Percentiles rank a stretch among this genome's conserved stretches.
phyloP scores from a whole-genome alignment of 352 stramenopile genomes.

The Globisporangium paroecandrum region DNA sequence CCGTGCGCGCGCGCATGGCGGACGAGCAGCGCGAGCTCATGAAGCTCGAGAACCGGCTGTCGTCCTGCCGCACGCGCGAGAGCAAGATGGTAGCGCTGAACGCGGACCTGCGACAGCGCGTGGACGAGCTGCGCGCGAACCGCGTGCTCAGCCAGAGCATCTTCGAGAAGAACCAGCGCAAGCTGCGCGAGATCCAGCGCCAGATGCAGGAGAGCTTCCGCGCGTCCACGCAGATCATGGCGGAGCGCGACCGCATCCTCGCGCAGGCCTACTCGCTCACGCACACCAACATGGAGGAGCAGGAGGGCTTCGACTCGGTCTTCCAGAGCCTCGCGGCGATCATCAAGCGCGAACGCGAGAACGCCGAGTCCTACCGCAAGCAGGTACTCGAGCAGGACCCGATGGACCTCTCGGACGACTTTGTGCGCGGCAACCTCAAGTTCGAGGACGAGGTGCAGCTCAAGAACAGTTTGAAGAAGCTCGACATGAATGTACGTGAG shows the following conservation, averaged over 20 bases:
- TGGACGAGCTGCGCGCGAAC: slow-evolving; percentile 62
- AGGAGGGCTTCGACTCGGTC: slow-evolving; percentile 72
- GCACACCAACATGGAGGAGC: slow-evolving; percentile 68
- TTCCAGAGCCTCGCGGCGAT: slow-evolving; percentile 67
- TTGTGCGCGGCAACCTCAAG: slow-evolving; percentile 69
- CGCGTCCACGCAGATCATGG: slow-evolving; percentile 62
- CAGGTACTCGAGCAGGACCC: slow-evolving; percentile 74
- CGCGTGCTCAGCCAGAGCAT: slow-evolving; percentile 66
- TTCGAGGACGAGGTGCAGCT: slow-evolving; percentile 75
- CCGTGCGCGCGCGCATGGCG: slow-evolving; percentile 62
- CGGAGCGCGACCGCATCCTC: slow-evolving; percentile 67
- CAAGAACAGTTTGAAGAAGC: slow-evolving; percentile 57
- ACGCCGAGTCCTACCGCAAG: slow-evolving; percentile 72
- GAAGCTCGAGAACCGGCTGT: slow-evolving; percentile 78
- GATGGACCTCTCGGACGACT: slow-evolving; percentile 62
- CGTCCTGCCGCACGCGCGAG: slow-evolving; percentile 65
- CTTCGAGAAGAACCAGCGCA: slow-evolving; percentile 80
- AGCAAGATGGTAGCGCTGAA: slow-evolving; percentile 73
- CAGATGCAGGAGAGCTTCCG: slow-evolving; percentile 79
- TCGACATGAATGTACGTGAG: slow-evolving; percentile 50
- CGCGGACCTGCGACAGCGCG: slow-evolving; percentile 41
- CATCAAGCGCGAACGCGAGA: slow-evolving; percentile 73
- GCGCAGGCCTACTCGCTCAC: slow-evolving; percentile 66
- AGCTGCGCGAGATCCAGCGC: slow-evolving; percentile 66
- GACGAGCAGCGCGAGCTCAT: slow-evolving; percentile 74